Evolutionary conservation across 768 basidiomycete species (phyloP), one percentile per base, ranked within the genome.

Genomic region (Leucocoprinus birnbaumii): DNA sequence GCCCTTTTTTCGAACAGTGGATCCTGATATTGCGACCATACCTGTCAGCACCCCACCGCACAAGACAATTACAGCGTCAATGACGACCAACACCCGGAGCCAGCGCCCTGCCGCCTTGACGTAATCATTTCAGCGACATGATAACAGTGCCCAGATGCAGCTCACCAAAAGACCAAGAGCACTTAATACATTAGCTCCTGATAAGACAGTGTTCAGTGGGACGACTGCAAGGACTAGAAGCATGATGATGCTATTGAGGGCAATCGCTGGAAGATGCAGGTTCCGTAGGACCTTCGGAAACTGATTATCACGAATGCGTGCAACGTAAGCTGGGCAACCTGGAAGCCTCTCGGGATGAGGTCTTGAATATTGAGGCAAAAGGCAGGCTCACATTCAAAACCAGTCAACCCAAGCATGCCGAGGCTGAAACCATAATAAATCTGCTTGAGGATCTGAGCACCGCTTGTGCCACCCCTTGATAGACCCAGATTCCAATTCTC

Each of bases 21-120:
- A 26, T 38, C n/a, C 50, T n/a, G n/a, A n/a, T n/a, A n/a, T n/a
- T n/a, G n/a, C 24, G 19, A 13, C 57, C 65, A 58, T 61, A 76
- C 88, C 87, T 38, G 86, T 84, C 7, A 90, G 72, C 24, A 89
- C 82, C 1, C 86, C 87, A 1, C 85, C 87, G 53, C 83, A 86
- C 2, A 91, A 74, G 13, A 89, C 88, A n/a, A 86, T 65, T 43
- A 85, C 74, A 2, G 87, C 85, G 59, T 91, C 88, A 0, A 81
- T 74, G 0, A 83, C 85, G 10, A 88, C 71, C 74, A 80, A 81
- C 11, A 73, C 74, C 14, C 85, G 71, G 21, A 91, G 62, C 86
- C 86, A 89, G 13, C 64, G 68, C 1, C 85, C 85, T 0, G 78
- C 83, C 1, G 73, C 73, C 85, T 85, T 4, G n/a, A 2, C 18